Base-by-base conservation (phyloP, 352 stramenopile genomes). In the Achlya hypogyna region DNA sequence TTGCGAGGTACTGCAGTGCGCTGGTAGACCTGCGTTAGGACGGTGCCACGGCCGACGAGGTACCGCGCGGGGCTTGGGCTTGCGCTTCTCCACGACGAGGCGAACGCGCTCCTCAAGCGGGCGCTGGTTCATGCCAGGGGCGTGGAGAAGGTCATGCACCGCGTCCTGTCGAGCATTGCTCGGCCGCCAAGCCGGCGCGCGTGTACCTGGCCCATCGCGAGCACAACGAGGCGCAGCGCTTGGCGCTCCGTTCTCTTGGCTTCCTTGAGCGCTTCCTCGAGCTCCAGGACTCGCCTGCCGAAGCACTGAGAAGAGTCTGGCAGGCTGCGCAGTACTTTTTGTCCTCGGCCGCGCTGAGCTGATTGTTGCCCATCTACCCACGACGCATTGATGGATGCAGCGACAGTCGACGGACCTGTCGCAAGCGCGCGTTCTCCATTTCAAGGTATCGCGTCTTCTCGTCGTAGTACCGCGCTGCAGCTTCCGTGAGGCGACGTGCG, bases 361-460 rank as follows among this genome's bases (percentile, higher is more conserved):
- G 51, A 27, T 31, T 27, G 25, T 25, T 20, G 27, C 22, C 51
- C 22, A 35, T 27, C 51, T 58, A 35, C 20, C 9, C 49, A 56
- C 5, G 16, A 20, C 23, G 32, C 49, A 32, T 28, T 5, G 29
- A 16, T 6, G 45, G 45, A 1, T 20, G 22, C 31, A 34, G 20
- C 22, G 20, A 2, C 18, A 34, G 51, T 20, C 12, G 9, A 34
- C 25, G 28, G 8, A 64, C 54, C 23, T 64, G 54, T 27, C 29
- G 45, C 20, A 64, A 31, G 20, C 54, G 32, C 23, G 35, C 54
- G 40, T 64, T 64, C 14, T 64, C 54, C 27, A 38, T 38, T 27
- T 64, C 54, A 25, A 64, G 52, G 40, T 64, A 38, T 16, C 54
- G 54, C 20, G 22, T 23, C 54, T 64, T 64, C 38, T 64, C 54